Percentiles rank a stretch among this genome's conserved stretches.
These are phyloP conservation scores for Sporothrix pallida DNA, from an alignment of 2,329 filamentous ascomycete genomes.

Conservation along the genomic window DNA sequence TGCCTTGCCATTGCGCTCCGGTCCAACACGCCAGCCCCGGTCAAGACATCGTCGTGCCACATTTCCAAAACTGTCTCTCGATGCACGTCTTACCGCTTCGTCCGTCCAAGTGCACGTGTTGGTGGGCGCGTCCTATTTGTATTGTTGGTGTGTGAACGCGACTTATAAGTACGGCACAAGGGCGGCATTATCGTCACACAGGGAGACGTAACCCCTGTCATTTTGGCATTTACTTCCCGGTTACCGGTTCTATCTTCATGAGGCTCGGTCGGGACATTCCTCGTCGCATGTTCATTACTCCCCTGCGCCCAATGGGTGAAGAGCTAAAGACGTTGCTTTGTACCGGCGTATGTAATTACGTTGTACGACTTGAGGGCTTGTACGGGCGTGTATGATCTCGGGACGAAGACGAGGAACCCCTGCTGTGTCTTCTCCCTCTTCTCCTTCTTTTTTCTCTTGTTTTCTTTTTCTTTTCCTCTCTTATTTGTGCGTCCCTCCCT, in stretches of 20 bases:
- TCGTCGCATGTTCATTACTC: neutral
- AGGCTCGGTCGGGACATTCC: neutral
- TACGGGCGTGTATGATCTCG: neutral
- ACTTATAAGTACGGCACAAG: neutral
- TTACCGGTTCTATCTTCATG: neutral
- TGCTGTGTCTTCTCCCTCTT: neutral
- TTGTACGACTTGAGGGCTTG: neutral
- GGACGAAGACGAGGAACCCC: slow-evolving; percentile 24
- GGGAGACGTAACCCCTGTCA: neutral
- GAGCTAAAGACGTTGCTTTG: neutral
- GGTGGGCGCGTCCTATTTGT: no score
- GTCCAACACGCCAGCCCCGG: no score
- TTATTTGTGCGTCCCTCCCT: no score
- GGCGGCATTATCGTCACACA: neutral
- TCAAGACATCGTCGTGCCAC: no score
- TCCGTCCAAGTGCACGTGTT: no score
- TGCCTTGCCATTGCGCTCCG: no score
- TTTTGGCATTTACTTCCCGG: neutral
- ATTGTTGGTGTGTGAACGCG: no score
- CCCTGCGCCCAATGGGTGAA: neutral
- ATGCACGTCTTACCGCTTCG: no score
- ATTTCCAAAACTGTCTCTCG: no score
- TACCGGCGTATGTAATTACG: neutral
- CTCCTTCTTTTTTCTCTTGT: no score
- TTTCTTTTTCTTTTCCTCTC: no score